Evolutionary conservation across 768 basidiomycete genomes (phyloP), one percentile per base, ranked within the genome.

Genomic region (Pisolithus microcarpus): DNA sequence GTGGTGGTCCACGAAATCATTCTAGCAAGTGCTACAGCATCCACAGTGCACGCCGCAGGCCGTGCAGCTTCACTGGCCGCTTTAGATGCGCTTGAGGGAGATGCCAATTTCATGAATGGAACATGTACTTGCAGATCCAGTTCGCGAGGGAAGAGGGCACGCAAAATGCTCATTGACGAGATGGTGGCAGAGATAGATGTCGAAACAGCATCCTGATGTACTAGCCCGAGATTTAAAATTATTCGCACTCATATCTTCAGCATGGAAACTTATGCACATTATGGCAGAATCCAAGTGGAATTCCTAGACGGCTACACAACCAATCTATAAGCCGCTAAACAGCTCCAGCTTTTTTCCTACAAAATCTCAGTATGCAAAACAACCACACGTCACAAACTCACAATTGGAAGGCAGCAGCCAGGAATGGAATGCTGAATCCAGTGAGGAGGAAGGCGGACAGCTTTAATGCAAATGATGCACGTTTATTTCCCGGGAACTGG

Each of bases 391-490:
- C 11, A 7, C 16, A 5, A 21, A 15, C 1, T 26, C 58, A 89
- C 87, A 89, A 55, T 65, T 87, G 85, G 61, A 75, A 79, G 37
- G 61, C 65, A 5, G 78, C 70, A 5, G 85, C 85, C 49, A 75
- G 56, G 65, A 89, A 81, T 24, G 87, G 87, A 54, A 88, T 78
- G 51, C 75, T 65, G 65, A 87, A 85, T 11, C 85, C 87, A 11
- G 70, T 52, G 13, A 64, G 44, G 50, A 89, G 72, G 66, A 60
- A 72, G 47, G 53, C 54, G 24, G 59, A 59, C 3, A 70, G 57
- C 48, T 68, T 68, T 36, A 60, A 19, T 15, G 59, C 70, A 52
- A 80, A 82, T 10, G 67, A 54, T n/a, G 58, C 53, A 58, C 76
- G 81, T 51, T 72, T 80, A 52, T 76, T 68, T 18, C 72, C 75